Evolutionary conservation across 306 rosid species (phyloP).

Genomic region (Vigna mungo): DNA sequence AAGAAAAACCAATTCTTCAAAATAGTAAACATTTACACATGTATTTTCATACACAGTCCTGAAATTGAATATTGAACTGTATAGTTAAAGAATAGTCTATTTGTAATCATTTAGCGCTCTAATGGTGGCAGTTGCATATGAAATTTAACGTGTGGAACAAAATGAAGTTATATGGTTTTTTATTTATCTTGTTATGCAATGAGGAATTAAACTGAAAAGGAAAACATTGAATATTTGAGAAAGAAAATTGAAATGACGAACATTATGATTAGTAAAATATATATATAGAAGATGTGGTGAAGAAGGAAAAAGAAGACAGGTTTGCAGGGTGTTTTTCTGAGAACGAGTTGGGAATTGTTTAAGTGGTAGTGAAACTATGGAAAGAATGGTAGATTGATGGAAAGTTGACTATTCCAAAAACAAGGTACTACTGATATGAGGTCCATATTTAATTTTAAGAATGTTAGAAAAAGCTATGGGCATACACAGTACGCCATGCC

Average conservation of each 20-base stretch:
- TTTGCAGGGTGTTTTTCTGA: not conserved
- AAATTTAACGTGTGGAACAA: no score
- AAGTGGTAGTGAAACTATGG: slow-evolving; percentile 12
- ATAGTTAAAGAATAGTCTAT: no score
- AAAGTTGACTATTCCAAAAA: slow-evolving; percentile 46
- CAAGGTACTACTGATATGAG: not conserved
- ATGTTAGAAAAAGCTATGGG: slow-evolving; percentile 22
- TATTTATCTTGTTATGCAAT: no score
- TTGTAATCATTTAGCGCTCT: no score
- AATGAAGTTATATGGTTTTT: no score
- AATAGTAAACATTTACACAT: no score
- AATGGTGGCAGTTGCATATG: no score
- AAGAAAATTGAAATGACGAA: not conserved
- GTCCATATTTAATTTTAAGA: not conserved
- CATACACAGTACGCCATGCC: slow-evolving; percentile 39
- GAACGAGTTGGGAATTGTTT: slow-evolving; percentile 3
- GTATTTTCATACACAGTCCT: no score
- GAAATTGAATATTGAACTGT: no score
- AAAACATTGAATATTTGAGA: not conserved
- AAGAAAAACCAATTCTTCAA: no score
- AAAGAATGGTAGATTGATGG: not conserved
- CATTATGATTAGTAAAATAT: not conserved
- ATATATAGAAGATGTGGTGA: not conserved
- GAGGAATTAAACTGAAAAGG: not conserved
- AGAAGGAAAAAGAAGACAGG: not conserved